Evolutionary conservation across 805 yeast species (phyloP), one percentile per base, ranked within the genome.

Genomic region (Saccharomycopsis olivae): DNA sequence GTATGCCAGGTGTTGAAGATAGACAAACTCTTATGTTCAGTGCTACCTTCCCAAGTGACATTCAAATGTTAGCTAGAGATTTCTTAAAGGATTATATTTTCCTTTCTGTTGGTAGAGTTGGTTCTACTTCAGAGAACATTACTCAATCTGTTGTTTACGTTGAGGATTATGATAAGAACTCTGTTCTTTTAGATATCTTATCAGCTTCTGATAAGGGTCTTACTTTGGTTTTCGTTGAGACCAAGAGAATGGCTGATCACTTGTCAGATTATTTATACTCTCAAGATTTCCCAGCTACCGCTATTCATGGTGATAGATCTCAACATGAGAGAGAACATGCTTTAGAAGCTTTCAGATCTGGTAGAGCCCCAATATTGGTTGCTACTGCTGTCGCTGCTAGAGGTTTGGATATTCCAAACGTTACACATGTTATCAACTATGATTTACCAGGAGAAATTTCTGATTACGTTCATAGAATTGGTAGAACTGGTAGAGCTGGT

Each of bases 401-500:
- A 80, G 98, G 98, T 73, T 77, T 92, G 65, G 98, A 92, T 75
- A 92, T 92, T 72, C 97, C 98, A 62, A 92, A 92, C 61, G 98
- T 92, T 54, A 81, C 94, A 36, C 97, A 89, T 61, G 98, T 92
- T 58, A 81, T 92, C 66, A 92, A 92, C 75, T 92, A 82, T 63
- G 98, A 92, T 61, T 72, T 92, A 62, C 98, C 98, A 62, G 70
- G 81, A 59, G 97, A 92, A 64, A 83, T 92, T 57, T 98, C 92
- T 64, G 98, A 92, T 66, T 92, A 92, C 60, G 98, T 92, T 45
- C 98, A 92, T 71, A 84, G 98, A 71, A 92, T 92, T 60, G 98
- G 98, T 76, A 89, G 98, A 78, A 92, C 99, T 58, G 99, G 98
- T 68, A 92, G 99, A 78, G 99, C 99, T 56, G 98, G 98, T 75